These are phyloP conservation scores for Nissolia schottii DNA, from an alignment of 306 rosid genomes.

Conservation along the genomic window DNA sequence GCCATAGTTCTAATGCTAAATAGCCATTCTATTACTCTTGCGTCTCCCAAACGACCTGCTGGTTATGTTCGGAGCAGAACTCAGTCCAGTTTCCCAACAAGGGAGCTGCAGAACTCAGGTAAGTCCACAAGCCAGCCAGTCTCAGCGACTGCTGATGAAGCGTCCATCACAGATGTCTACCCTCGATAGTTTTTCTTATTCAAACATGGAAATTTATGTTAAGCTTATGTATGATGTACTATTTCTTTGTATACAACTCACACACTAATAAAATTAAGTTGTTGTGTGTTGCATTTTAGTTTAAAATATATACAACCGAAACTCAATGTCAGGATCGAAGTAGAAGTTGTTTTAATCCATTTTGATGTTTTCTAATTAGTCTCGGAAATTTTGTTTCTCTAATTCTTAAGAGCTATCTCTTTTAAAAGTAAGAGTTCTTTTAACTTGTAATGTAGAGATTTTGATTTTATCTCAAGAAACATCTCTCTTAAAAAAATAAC, in stretches of 20 bases:
- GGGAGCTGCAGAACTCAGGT: background rate
- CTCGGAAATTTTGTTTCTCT: no score
- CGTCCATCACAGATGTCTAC: conserved; percentile 25
- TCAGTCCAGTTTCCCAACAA: background rate
- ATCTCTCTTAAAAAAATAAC: no score
- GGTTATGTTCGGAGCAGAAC: conserved; percentile 11
- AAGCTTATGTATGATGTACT: background rate
- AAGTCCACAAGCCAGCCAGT: background rate
- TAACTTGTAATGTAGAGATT: no score
- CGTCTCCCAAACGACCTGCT: conserved; percentile 34
- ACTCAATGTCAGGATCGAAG: background rate
- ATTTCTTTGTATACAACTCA: background rate
- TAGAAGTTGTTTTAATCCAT: background rate
- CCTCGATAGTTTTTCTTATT: background rate
- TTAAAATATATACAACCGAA: background rate
- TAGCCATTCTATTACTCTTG: conserved; percentile 30
- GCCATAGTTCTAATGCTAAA: conserved; percentile 41
- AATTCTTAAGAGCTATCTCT: no score
- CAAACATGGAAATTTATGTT: background rate
- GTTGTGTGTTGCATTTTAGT: background rate
- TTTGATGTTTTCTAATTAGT: no score
- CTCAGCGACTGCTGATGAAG: conserved; percentile 1
- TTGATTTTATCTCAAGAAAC: no score
- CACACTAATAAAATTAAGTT: background rate
- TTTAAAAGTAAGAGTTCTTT: no score